Conservation (phyloP, 2,329 filamentous ascomycete genomes). For the Penicillium psychrosexuale region DNA sequence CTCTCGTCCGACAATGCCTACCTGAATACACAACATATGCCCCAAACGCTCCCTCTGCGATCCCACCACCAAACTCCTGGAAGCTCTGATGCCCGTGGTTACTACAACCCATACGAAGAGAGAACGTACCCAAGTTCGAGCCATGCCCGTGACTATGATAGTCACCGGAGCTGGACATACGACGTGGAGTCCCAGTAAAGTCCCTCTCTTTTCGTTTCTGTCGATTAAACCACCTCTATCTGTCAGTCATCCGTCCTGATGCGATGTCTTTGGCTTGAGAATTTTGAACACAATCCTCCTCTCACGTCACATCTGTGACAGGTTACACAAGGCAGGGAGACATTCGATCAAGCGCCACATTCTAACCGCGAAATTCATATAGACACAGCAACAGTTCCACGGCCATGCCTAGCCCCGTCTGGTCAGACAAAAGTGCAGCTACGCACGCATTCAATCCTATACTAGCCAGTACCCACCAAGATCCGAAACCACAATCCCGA, state of each 20-base stretch:
- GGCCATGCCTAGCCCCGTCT: slow-evolving; percentile 28
- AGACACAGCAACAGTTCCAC: slow-evolving; percentile 30
- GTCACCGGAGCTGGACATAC: slow-evolving; percentile 24
- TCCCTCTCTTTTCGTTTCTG: slow-evolving; percentile 20
- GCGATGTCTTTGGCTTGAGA: slow-evolving; percentile 5
- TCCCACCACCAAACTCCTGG: slow-evolving; percentile 10
- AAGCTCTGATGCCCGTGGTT: slow-evolving; percentile 14
- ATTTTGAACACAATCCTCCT: neutral
- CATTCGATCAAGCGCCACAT: neutral
- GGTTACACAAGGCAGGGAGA: slow-evolving; percentile 1
- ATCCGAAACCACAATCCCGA: slow-evolving; percentile 13
- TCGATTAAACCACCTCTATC: slow-evolving; percentile 14
- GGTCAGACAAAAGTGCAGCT: slow-evolving; percentile 27
- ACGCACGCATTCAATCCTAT: slow-evolving; percentile 13
- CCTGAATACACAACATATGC: slow-evolving; percentile 16
- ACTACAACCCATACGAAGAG: slow-evolving; percentile 22
- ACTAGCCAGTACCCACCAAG: slow-evolving; percentile 7
- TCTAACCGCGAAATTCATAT: slow-evolving; percentile 19
- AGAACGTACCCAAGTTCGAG: slow-evolving; percentile 15
- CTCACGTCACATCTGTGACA: slow-evolving; percentile 5
- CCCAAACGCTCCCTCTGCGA: slow-evolving; percentile 19
- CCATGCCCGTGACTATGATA: slow-evolving; percentile 24
- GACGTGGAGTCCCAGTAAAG: slow-evolving; percentile 37
- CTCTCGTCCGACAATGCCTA: slow-evolving; percentile 20
- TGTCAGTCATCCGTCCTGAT: slow-evolving; percentile 19